Conservation (phyloP, 2,329 filamentous ascomycete species). For the Fusarium heterosporum region DNA sequence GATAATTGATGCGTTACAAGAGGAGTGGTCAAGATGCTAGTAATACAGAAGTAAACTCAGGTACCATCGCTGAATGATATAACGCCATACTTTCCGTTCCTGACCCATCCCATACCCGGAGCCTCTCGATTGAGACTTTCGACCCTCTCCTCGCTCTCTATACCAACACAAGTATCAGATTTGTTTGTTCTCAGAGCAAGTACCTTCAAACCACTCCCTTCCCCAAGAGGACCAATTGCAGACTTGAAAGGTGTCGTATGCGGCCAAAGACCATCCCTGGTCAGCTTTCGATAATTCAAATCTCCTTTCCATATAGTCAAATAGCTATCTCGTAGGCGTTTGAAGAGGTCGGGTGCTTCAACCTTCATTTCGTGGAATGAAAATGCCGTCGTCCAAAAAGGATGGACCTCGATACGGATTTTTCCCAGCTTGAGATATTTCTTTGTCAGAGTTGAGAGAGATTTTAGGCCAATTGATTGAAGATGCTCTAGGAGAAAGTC, state of each 20-base stretch:
- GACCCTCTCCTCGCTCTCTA: slow-evolving; percentile 1
- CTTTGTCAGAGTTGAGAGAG: neutral
- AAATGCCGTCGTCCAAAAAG: slow-evolving; percentile 11
- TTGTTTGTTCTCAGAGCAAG: slow-evolving; percentile 15
- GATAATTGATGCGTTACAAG: slow-evolving; percentile 9
- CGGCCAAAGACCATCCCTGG: slow-evolving; percentile 10
- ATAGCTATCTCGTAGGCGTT: neutral
- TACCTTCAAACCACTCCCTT: neutral
- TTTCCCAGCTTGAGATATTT: neutral
- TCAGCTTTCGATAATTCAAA: slow-evolving; percentile 19
- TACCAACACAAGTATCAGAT: slow-evolving; percentile 12
- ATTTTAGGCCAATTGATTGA: neutral
- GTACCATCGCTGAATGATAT: slow-evolving; percentile 14
- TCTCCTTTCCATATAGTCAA: slow-evolving; percentile 20
- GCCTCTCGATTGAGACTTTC: neutral
- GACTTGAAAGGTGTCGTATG: slow-evolving; percentile 8
- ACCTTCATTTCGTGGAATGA: slow-evolving; percentile 7
- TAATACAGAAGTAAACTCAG: neutral
- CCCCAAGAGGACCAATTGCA: slow-evolving; percentile 3
- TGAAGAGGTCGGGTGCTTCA: slow-evolving; percentile 1
- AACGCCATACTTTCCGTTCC: slow-evolving; percentile 9
- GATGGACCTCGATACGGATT: slow-evolving; percentile 1
- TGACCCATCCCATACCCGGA: slow-evolving; percentile 2
- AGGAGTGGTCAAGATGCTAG: slow-evolving; percentile 7
- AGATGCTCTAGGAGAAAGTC: slow-evolving; percentile 1